Evolutionary conservation across 352 stramenopile species (phyloP).

Genomic region (Pythium folliculosum): DNA sequence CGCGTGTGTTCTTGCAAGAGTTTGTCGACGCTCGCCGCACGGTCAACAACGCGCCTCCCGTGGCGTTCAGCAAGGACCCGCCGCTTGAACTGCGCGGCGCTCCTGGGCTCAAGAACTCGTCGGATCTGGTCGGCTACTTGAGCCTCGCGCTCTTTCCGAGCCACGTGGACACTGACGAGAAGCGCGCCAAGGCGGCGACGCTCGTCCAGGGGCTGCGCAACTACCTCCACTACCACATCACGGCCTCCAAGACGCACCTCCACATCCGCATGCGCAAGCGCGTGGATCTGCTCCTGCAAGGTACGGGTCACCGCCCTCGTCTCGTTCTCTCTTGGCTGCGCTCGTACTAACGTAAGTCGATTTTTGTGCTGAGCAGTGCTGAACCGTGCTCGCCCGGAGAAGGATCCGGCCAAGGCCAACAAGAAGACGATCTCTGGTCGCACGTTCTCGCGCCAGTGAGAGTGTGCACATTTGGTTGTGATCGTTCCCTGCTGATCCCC

Average conservation of each 20-base stretch:
- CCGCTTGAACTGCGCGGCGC: conserved; percentile 85
- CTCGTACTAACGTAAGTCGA: background rate
- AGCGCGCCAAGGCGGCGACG: conserved; percentile 88
- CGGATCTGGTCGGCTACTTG: conserved; percentile 89
- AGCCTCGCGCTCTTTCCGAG: conserved; percentile 88
- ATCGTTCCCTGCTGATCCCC: too few species aligned
- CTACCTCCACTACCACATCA: conserved; percentile 97
- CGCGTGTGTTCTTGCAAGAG: conserved; percentile 91
- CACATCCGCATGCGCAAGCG: conserved; percentile 96
- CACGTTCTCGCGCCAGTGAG: conserved; percentile 84
- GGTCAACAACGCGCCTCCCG: conserved; percentile 93
- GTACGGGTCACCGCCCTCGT: conserved; percentile 24
- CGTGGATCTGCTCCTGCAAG: conserved; percentile 91
- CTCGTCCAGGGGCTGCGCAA: conserved; percentile 89
- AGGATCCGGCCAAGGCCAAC: conserved; percentile 82
- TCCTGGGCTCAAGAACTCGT: conserved; percentile 52
- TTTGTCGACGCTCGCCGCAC: conserved; percentile 91
- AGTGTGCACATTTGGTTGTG: too few species aligned
- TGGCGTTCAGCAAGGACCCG: conserved; percentile 89
- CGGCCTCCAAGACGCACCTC: conserved; percentile 95
- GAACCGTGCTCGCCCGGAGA: conserved; percentile 90
- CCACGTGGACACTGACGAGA: conserved; percentile 87
- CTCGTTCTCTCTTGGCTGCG: too few species aligned
- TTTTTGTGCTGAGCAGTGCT: conserved; percentile 79
- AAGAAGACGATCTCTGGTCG: conserved; percentile 94